A percentile compares a stretch with the other conserved stretches of the same genome.
Conservation (phyloP, 2,329 filamentous ascomycete species). For the Botrytis fabae region DNA sequence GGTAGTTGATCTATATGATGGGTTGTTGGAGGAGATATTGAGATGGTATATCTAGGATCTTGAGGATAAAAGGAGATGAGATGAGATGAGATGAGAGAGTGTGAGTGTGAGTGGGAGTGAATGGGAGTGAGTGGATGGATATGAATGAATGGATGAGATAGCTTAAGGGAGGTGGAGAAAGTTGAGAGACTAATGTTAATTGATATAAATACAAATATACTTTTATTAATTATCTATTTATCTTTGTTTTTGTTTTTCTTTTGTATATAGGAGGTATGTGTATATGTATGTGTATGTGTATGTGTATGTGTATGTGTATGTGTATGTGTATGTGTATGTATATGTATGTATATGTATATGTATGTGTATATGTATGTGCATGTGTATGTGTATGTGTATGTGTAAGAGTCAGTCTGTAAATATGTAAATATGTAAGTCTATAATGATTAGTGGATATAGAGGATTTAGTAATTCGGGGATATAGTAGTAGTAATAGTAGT, state of each 20-base stretch:
- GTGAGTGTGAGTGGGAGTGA: background rate
- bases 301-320: too few species aligned
- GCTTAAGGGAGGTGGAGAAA: background rate
- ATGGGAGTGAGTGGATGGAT: background rate
- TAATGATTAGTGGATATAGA: too few species aligned
- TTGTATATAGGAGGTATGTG: background rate
- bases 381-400: accelerated
- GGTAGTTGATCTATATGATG: background rate
- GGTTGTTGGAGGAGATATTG: background rate
- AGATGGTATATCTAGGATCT: background rate
- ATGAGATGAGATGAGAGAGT: background rate
- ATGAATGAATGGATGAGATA: background rate
- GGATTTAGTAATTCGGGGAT: too few species aligned
- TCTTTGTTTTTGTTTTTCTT: too few species aligned
- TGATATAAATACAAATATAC: too few species aligned
- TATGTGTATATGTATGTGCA: accelerated
- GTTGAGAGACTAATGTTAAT: too few species aligned
- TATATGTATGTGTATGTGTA: background rate
- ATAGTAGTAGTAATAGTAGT: too few species aligned
- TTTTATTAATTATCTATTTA: too few species aligned
- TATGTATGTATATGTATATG: accelerated
- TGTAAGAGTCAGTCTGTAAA: too few species aligned
- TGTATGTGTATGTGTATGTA: accelerated
- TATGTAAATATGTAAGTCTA: too few species aligned
- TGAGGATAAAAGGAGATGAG: background rate